Conservation (phyloP, 768 basidiomycete species). For the Lentinula sp. region DNA sequence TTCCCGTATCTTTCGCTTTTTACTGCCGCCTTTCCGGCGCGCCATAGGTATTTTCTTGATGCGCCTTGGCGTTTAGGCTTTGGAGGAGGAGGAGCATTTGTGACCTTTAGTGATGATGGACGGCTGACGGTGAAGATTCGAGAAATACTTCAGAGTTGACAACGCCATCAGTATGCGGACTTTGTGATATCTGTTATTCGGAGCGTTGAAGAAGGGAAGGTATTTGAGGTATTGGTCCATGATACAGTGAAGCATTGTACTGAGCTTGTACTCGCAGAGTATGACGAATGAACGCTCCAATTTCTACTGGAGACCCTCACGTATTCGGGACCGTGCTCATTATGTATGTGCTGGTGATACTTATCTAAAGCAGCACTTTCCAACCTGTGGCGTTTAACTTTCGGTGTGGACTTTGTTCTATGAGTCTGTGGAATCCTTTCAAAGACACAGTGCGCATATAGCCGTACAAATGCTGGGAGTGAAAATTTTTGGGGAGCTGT, state of each 20-base stretch:
- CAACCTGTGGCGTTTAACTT: neutral
- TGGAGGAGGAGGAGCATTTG: neutral
- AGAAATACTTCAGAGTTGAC: neutral
- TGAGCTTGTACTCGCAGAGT: neutral
- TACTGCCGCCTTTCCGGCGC: neutral
- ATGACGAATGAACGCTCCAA: neutral
- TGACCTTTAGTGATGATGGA: neutral
- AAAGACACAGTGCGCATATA: neutral
- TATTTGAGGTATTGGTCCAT: neutral
- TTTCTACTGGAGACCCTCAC: neutral
- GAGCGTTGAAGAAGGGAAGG: neutral
- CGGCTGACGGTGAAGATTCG: slow-evolving; percentile 2
- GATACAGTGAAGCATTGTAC: neutral
- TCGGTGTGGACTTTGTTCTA: neutral
- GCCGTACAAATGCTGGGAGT: neutral
- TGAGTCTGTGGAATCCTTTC: neutral
- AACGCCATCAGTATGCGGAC: neutral
- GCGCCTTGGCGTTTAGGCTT: neutral
- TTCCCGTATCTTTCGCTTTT: neutral
- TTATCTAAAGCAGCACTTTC: neutral
- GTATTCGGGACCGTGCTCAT: neutral
- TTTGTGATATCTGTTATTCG: neutral
- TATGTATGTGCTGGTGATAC: neutral
- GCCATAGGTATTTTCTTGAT: neutral
- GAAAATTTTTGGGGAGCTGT: neutral